Evolutionary conservation across 441 rosid species (phyloP).

Genomic region (Rhodomyrtus psidioides): DNA sequence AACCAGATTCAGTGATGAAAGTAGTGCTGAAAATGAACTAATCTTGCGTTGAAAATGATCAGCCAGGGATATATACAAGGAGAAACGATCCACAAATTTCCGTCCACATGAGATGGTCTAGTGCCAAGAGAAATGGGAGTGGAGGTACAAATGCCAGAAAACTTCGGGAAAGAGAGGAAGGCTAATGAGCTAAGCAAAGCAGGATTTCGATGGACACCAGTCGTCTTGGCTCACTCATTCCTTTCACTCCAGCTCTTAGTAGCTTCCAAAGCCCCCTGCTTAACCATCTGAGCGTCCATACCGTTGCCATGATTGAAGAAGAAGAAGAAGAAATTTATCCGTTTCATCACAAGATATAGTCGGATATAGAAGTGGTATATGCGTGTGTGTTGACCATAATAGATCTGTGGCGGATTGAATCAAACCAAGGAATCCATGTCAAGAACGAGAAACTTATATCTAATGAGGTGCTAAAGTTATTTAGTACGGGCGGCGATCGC

Average conservation of each 20-base stretch:
- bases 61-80: no score
- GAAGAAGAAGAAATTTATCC: background rate
- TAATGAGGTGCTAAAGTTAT: background rate
- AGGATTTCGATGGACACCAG: background rate
- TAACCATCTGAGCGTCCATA: conserved; percentile 33
- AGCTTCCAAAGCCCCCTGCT: conserved; percentile 31
- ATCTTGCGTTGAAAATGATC: no score
- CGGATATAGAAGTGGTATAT: background rate
- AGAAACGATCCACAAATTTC: no score
- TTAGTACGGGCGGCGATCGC: background rate
- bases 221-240: background rate
- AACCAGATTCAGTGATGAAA: no score
- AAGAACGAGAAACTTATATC: background rate
- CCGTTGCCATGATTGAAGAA: conserved; percentile 23
- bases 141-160: background rate
- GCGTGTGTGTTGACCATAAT: background rate
- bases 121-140: background rate
- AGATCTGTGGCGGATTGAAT: background rate
- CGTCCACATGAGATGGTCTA: background rate
- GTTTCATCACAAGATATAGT: background rate
- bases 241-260: conserved; percentile 24
- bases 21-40: no score
- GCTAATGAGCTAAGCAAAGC: background rate
- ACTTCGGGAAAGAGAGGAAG: background rate
- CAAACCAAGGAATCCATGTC: background rate